Conservation (phyloP, 108 stramenopile species). For the Stephanodiscus triporus region DNA sequence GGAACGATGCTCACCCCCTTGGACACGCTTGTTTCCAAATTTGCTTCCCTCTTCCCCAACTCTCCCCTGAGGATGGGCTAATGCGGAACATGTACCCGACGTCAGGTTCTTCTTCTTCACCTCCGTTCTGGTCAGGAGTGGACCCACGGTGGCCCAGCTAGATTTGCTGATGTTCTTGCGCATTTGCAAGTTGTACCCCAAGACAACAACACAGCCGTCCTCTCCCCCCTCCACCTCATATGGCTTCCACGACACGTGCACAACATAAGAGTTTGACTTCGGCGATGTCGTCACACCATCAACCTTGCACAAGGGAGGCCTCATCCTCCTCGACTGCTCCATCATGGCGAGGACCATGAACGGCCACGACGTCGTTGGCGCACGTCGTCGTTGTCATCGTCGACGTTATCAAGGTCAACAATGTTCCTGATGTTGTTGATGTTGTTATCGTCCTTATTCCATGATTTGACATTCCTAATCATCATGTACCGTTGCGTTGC, state of each 20-base stretch:
- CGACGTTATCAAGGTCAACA: no score
- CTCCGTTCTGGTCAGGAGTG: constrained; percentile 59
- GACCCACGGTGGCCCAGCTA: constrained; percentile 70
- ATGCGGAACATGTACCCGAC: constrained; percentile 81
- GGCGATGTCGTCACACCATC: constrained; percentile 42
- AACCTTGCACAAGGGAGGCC: constrained; percentile 36
- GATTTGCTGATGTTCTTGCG: constrained; percentile 66
- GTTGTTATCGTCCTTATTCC: no score
- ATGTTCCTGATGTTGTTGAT: no score
- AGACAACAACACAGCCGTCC: constrained; percentile 5
- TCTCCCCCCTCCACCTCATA: constrained; percentile 16
- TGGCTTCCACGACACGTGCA: constrained; percentile 29
- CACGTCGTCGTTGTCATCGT: no score
- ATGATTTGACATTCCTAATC: no score
- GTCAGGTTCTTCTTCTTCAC: constrained; percentile 81
- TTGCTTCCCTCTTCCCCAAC: constrained; percentile 34
- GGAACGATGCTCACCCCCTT: constrained; percentile 45
- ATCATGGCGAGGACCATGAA: constrained; percentile 45
- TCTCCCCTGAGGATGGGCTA: constrained; percentile 51
- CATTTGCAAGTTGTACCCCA: constrained; percentile 79
- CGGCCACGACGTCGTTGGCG: no score
- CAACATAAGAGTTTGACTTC: constrained; percentile 60
- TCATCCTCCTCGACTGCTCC: constrained; percentile 40
- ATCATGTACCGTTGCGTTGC: no score
- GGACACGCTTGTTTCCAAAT: constrained; percentile 35